Conservation (phyloP, 2,329 filamentous ascomycete species). For the Bipolaris bicolor region DNA sequence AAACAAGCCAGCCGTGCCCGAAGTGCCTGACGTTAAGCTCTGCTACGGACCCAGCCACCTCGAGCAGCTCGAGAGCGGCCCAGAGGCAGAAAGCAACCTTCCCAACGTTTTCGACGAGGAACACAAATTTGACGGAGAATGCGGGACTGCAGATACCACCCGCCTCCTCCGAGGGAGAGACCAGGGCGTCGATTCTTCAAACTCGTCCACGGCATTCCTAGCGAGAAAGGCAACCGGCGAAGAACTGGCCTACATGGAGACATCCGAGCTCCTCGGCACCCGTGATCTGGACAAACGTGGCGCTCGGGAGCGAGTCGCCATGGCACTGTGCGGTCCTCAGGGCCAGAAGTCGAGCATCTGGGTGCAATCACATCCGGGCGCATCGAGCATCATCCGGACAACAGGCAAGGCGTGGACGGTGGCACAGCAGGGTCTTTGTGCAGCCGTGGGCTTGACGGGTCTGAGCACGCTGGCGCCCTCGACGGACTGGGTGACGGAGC, state of each 20-base stretch:
- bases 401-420: neutral
- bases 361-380: neutral
- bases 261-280: conserved; percentile 3
- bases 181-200: conserved; percentile 2
- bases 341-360: conserved; percentile 6
- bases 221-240: neutral
- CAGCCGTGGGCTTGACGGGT: no score
- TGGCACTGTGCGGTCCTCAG: conserved; percentile 2
- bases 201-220: neutral
- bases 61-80: conserved; percentile 1
- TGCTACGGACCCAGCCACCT: neutral
- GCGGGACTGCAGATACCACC: neutral
- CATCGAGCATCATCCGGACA: conserved; percentile 2
- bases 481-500: no score
- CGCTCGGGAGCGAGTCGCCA: conserved; percentile 1
- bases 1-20: neutral
- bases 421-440: no score
- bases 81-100: neutral
- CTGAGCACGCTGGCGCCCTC: no score
- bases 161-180: conserved; percentile 2
- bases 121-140: conserved; percentile 1
- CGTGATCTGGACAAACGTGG: conserved; percentile 4
- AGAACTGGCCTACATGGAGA: conserved; percentile 1
- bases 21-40: conserved; percentile 1
- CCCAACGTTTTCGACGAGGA: neutral